phyloP scores from a whole-genome alignment of 1,284 basidiomycete species.

The Neolentinus lepideus region DNA sequence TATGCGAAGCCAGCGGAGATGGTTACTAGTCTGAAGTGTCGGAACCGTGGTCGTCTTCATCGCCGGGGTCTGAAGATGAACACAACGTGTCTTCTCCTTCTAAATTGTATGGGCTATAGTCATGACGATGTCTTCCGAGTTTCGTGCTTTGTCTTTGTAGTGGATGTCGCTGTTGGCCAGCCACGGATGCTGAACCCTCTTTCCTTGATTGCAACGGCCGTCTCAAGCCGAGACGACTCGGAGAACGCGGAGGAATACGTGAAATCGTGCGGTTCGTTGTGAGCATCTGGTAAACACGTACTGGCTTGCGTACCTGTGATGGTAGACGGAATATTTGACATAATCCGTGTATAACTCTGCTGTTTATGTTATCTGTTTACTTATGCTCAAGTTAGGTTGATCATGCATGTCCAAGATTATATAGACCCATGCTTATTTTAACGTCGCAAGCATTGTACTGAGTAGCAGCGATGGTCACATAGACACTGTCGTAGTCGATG shows the following conservation, averaged over 20 bases:
- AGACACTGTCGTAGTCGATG: no score
- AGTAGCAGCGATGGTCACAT: no score
- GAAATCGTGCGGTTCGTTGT: neutral
- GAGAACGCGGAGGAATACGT: slow-evolving; percentile 12
- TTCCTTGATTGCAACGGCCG: neutral
- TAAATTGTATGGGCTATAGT: neutral
- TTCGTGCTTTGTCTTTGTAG: neutral
- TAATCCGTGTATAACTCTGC: no score
- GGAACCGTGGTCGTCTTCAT: neutral
- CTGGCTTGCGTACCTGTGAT: neutral
- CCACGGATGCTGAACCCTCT: neutral
- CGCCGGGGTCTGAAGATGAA: neutral
- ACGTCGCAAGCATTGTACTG: no score
- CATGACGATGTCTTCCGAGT: neutral
- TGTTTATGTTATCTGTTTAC: no score
- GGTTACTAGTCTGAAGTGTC: neutral
- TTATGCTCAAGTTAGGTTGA: no score
- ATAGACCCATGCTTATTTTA: no score
- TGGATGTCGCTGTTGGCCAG: slow-evolving; percentile 1
- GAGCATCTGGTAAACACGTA: neutral
- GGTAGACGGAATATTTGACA: neutral
- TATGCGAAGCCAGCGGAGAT: neutral
- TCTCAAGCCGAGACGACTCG: slow-evolving; percentile 10
- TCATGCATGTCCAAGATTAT: no score
- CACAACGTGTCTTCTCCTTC: neutral